These are phyloP conservation scores for Syncephalis plumigaleata DNA, from an alignment of 371 early-diverging fungal genomes.

Conservation along the genomic window DNA sequence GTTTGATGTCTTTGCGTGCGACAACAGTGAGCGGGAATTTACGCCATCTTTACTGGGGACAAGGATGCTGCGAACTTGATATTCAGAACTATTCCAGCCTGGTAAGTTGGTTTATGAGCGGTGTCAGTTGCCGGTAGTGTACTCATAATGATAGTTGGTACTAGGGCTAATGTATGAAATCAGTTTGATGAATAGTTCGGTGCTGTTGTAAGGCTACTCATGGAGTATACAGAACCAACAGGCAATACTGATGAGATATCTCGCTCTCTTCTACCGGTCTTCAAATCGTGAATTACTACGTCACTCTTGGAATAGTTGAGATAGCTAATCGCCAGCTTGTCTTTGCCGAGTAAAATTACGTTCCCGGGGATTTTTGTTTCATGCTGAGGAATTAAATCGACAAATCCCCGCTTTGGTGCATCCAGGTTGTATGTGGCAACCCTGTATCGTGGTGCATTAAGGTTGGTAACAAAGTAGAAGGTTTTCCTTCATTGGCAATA, in stretches of 20 bases:
- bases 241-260: too few relatives aligned
- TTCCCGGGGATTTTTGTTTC: slow-evolving; percentile 21
- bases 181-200: slow-evolving; percentile 27
- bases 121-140: neutral
- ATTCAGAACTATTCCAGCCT: slow-evolving; percentile 19
- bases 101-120: slow-evolving; percentile 21
- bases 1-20: slow-evolving; percentile 7
- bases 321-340: slow-evolving; percentile 32
- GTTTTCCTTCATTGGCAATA: slow-evolving; percentile 29
- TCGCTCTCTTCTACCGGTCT: too few relatives aligned
- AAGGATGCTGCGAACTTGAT: slow-evolving; percentile 33
- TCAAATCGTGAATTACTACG: too few relatives aligned
- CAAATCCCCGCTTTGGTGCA: slow-evolving; percentile 25
- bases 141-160: too few relatives aligned
- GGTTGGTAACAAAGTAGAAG: slow-evolving; percentile 38
- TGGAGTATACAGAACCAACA: slow-evolving; percentile 18
- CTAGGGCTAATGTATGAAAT: slow-evolving; percentile 35
- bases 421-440: slow-evolving; percentile 35
- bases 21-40: slow-evolving; percentile 41
- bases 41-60: slow-evolving; percentile 37
- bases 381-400: slow-evolving; percentile 28
- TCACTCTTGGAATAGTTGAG: slow-evolving; percentile 29
- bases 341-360: slow-evolving; percentile 18
- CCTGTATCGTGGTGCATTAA: slow-evolving; percentile 30
- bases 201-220: slow-evolving; percentile 21